A percentile compares a stretch with the other conserved stretches of the same genome.
These are phyloP conservation scores for Coemansia sp. DNA, from an alignment of 192 early-diverging fungal species.

Conservation along the genomic window DNA sequence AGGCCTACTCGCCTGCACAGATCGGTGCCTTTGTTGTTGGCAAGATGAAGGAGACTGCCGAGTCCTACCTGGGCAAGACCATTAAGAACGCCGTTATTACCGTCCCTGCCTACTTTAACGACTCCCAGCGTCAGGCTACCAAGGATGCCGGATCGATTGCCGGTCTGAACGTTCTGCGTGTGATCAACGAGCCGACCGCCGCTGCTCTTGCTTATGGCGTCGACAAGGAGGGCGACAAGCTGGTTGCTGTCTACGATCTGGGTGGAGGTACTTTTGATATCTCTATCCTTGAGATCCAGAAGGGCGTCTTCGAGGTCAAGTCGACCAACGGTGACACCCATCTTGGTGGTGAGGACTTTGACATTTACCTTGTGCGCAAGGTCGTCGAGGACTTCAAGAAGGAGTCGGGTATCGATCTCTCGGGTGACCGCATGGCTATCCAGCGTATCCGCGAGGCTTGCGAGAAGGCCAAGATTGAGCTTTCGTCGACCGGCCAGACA, in stretches of 20 bases:
- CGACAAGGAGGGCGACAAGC: conserved; percentile 86
- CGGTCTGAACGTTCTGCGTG: conserved; percentile 78
- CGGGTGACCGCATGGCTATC: conserved; percentile 90
- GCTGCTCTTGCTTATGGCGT: conserved; percentile 96
- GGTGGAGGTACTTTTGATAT: conserved; percentile 99
- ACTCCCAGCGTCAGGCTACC: conserved; percentile 93
- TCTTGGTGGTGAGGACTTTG: conserved; percentile 98
- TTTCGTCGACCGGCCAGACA: conserved; percentile 89
- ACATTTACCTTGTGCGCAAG: conserved; percentile 87
- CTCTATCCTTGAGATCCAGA: conserved; percentile 90
- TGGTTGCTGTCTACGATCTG: conserved; percentile 94
- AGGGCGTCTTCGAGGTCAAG: conserved; percentile 95
- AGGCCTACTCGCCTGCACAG: conserved; percentile 89
- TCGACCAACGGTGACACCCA: conserved; percentile 97
- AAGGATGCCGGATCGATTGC: conserved; percentile 87
- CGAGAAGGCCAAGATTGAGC: conserved; percentile 95
- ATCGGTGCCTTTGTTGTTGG: conserved; percentile 95
- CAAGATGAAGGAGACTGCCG: conserved; percentile 95
- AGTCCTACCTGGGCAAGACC: conserved; percentile 78
- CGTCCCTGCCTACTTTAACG: conserved; percentile 97
- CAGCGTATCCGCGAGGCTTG: conserved; percentile 88
- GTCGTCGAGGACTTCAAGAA: conserved; percentile 88
- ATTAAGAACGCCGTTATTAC: conserved; percentile 95
- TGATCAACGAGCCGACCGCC: conserved; percentile 92
- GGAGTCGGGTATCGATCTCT: conserved; percentile 82